Percentiles rank a stretch among this genome's conserved stretches.
Evolutionary conservation across 202 grass and related monocot genomes (phyloP).

Genomic region (Brachypodium distachyon): DNA sequence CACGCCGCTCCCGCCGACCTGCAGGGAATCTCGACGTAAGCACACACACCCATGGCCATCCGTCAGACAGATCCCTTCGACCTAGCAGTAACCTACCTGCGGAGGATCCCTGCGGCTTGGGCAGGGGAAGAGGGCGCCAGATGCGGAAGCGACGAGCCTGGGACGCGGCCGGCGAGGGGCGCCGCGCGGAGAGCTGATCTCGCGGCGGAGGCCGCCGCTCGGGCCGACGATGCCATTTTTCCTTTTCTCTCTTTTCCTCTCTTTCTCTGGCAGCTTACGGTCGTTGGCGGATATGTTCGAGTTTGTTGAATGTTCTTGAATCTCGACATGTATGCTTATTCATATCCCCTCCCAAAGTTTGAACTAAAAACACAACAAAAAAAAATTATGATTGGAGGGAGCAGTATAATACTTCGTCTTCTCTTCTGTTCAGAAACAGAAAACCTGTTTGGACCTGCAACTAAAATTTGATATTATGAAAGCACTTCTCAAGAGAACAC

Average conservation of each 20-base stretch:
- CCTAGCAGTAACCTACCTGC: neutral
- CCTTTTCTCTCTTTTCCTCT: neutral
- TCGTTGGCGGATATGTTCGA: neutral
- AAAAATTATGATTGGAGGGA: no score
- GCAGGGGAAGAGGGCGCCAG: neutral
- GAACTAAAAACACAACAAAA: neutral
- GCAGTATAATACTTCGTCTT: no score
- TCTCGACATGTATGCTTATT: neutral
- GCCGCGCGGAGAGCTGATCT: constrained; percentile 26
- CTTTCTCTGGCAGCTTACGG: neutral
- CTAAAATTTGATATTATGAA: no score
- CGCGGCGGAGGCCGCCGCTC: constrained; percentile 20
- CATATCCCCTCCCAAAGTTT: no score
- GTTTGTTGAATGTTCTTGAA: neutral
- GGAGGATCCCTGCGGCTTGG: constrained; percentile 19
- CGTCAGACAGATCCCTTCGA: neutral
- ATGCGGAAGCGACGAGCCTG: neutral
- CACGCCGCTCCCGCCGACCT: constrained; percentile 34
- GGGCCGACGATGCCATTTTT: constrained; percentile 51
- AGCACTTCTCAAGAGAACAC: no score
- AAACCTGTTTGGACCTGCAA: no score
- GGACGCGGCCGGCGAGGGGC: neutral
- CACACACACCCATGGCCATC: neutral
- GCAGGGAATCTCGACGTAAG: neutral
- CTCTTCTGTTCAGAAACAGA: no score